Evolutionary conservation across 352 stramenopile species (phyloP), one percentile per base, ranked within the genome.

Genomic region (Phytophthora lateralis): DNA sequence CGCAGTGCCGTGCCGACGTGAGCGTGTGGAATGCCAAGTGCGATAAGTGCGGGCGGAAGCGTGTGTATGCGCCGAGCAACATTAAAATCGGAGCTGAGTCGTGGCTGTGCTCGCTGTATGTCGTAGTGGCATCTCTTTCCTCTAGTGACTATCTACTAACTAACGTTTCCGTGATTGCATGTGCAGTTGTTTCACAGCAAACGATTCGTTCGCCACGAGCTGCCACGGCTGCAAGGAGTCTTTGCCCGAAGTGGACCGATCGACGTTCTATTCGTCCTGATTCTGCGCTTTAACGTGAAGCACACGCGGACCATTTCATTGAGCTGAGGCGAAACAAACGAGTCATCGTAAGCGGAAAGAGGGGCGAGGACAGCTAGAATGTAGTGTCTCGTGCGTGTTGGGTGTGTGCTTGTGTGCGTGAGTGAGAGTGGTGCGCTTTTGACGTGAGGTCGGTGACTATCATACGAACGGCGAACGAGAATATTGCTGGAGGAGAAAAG

Each of bases 51-150:
- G 57, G 38, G 0, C 69, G 55, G 3, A 74, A 75, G 45, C 78
- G 82, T n/a, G 61, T 83, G 59, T 90, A 85, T 62, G 60, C 72
- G 1, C 56, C 68, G 2, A 90, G 76, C 54, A 71, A 75, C 43
- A 70, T 78, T 11, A 75, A 69, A 18, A 84, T 90, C 45, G 48
- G 50, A 35, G 41, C 56, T 6, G 63, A 69, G 14, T 81, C 78
- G 29, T 91, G 82, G 82, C 61, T 91, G n/a, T 91, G 82, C 52
- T 85, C 76, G 9, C 72, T 91, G 82, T 91, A 66, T 48, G 77
- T 75, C 6, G 42, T 26, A 5, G 38, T 14, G 14, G 14, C 8
- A 17, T 41, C 34, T 18, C 11, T 18, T 15, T 49, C 51, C 21
- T 34, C 32, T 58, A 37, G n/a, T 44, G 29, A 9, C 12, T 18